phyloP scores from a whole-genome alignment of 2,329 filamentous ascomycete genomes.

The Elsinoe batatas region DNA sequence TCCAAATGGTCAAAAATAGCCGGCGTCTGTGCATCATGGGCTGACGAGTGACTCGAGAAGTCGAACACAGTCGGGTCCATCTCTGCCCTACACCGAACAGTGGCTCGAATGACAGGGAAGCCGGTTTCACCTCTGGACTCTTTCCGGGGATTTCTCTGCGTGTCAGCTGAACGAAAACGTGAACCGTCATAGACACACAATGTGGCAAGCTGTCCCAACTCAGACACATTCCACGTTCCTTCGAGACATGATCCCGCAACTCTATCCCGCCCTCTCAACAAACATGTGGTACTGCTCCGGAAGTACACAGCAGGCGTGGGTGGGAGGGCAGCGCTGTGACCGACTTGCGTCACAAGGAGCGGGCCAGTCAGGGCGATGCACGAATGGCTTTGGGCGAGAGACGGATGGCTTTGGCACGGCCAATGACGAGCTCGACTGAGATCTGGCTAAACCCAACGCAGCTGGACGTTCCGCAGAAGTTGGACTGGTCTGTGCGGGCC shows the following conservation, averaged over 20 bases:
- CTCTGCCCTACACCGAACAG: not conserved
- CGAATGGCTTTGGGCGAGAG: not conserved
- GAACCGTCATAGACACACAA: not conserved
- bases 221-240: constrained; percentile 12
- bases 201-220: constrained; percentile 1
- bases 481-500: not conserved
- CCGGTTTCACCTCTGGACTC: not conserved
- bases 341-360: constrained; percentile 4
- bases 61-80: not conserved
- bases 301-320: not conserved
- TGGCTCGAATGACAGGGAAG: not conserved
- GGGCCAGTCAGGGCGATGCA: constrained; percentile 4
- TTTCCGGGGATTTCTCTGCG: not conserved
- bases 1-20: constrained; percentile 12
- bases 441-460: not conserved
- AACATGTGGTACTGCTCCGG: not conserved
- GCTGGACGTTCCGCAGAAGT: not conserved
- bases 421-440: not conserved
- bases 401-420: not conserved
- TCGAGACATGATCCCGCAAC: constrained; percentile 2
- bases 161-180: not conserved
- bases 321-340: not conserved
- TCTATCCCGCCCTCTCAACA: not conserved
- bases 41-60: not conserved
- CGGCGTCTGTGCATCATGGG: not conserved